Conservation (phyloP, 192 early-diverging fungal species). For the Obelidium mucronatum region DNA sequence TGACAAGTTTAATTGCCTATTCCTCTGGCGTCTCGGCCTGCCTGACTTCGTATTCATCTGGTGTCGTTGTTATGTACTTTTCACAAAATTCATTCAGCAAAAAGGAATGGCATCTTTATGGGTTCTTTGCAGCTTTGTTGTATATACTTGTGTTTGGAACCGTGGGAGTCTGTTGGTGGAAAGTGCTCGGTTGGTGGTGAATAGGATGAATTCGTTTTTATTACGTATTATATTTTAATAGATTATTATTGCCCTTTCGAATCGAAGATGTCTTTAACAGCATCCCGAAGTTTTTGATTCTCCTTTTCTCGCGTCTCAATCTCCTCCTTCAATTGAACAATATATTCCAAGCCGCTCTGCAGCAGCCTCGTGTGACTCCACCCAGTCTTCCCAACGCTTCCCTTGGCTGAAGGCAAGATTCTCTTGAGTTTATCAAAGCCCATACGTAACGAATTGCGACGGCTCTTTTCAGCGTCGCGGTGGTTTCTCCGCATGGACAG, state of each 20-base stretch:
- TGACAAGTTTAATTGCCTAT: conserved; percentile 65
- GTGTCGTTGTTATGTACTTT: conserved; percentile 51
- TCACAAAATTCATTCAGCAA: conserved; percentile 63
- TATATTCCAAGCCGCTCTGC: too few relatives aligned
- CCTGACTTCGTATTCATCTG: conserved; percentile 57
- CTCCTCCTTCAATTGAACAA: neutral
- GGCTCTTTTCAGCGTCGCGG: too few relatives aligned
- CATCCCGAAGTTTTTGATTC: neutral
- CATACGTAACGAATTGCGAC: too few relatives aligned
- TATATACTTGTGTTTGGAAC: conserved; percentile 65
- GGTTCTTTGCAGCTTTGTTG: conserved; percentile 56
- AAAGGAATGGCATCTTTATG: conserved; percentile 68
- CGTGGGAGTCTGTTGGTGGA: conserved; percentile 76
- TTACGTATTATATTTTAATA: too few relatives aligned
- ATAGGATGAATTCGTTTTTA: neutral
- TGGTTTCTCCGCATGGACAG: too few relatives aligned
- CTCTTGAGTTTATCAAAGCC: too few relatives aligned
- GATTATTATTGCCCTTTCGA: too few relatives aligned
- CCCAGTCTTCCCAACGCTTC: too few relatives aligned
- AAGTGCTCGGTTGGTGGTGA: conserved; percentile 67
- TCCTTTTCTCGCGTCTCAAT: neutral
- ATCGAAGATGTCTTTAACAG: too few relatives aligned
- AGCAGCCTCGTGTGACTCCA: too few relatives aligned
- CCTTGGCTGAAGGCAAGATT: too few relatives aligned
- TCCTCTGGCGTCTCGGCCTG: conserved; percentile 71